Base-by-base conservation (phyloP, 306 rosid genomes). In the Quercus cerris region DNA sequence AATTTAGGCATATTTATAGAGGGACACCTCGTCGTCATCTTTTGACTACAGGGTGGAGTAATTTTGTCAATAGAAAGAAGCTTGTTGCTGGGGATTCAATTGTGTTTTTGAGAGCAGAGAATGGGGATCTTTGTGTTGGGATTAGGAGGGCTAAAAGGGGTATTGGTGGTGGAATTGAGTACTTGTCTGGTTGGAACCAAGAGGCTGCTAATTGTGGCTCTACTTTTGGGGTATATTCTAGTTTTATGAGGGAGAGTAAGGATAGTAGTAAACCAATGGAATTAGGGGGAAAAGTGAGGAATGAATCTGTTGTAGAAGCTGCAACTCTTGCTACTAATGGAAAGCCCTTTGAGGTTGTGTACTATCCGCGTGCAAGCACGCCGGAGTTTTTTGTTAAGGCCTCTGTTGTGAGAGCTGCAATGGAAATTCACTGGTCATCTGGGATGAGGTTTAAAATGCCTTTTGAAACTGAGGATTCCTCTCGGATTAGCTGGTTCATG, bases 381-480 rank as follows among this genome's bases (percentile, higher is more conserved):
- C 99, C 98, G 0, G 97, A 93, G 84, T 96, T 93, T 79, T 92
- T 89, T 73, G 98, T 96, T 23, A 88, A 87, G 85, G 94, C 93
- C 75, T 73, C 92, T 20, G 30, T 84, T n/a, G 92, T 96, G 33
- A 90, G 85, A 75, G 89, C 93, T 81, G 89, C 98, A 15, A 87
- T 91, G 97, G 93, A 87, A 81, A 84, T 88, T 44, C 90, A 81
- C 33, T 96, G 99, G 99, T 88, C 84, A 82, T 77, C 97, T 44
- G 97, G 97, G 59, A 93, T 93, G 93, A 91, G 98, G 82, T 93
- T 96, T 82, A 96, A 96, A 86, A 96, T 96, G 98, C 97, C 99
- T 33, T 93, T 96, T 55, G 99, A 96, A 78, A 96, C 99, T 9
- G 98, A 96, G 80, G 99, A 96, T 75, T 89, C 98, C 11, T 91